Percentiles rank a stretch among this genome's conserved stretches.
Conservation (phyloP, 2,329 filamentous ascomycete genomes). For the Dactylellina leptospora region DNA sequence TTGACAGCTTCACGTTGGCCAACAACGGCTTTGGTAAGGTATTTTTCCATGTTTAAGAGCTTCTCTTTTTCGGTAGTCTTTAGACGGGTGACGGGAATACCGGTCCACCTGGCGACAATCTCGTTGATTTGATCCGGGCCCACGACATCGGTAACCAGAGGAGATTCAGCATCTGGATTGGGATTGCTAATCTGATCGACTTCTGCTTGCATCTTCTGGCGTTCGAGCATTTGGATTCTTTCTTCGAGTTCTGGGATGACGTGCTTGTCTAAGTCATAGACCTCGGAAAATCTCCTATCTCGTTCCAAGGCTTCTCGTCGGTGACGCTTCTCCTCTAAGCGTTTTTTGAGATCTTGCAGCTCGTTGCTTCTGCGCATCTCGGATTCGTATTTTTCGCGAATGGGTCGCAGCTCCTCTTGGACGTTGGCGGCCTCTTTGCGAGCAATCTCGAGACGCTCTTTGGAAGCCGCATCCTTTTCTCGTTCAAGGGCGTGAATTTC, state of each 20-base stretch:
- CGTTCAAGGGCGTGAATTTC: conserved; percentile 94
- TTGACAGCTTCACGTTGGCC: conserved; percentile 93
- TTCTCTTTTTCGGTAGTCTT: conserved; percentile 98
- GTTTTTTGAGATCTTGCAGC: conserved; percentile 93
- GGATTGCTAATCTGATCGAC: conserved; percentile 68
- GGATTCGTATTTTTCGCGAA: conserved; percentile 93
- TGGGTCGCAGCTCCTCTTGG: conserved; percentile 86
- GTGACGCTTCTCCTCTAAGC: conserved; percentile 88
- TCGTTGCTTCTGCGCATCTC: conserved; percentile 91
- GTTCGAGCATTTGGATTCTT: conserved; percentile 81
- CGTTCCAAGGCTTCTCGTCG: conserved; percentile 94
- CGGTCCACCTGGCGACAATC: conserved; percentile 97
- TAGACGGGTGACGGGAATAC: conserved; percentile 92
- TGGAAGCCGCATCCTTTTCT: conserved; percentile 93
- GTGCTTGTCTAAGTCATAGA: conserved; percentile 95
- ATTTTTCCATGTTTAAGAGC: conserved; percentile 94
- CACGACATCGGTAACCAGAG: conserved; percentile 90
- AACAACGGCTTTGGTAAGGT: conserved; percentile 82
- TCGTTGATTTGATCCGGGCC: conserved; percentile 99
- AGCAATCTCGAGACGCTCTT: conserved; percentile 80
- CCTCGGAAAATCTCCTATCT: conserved; percentile 81
- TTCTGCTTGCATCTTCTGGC: conserved; percentile 76
- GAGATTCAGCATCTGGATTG: conserved; percentile 63
- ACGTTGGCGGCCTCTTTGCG: conserved; percentile 93
- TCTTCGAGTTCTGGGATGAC: conserved; percentile 91